Conservation (phyloP, 805 yeast species). For the Kuraishia piskuri region DNA sequence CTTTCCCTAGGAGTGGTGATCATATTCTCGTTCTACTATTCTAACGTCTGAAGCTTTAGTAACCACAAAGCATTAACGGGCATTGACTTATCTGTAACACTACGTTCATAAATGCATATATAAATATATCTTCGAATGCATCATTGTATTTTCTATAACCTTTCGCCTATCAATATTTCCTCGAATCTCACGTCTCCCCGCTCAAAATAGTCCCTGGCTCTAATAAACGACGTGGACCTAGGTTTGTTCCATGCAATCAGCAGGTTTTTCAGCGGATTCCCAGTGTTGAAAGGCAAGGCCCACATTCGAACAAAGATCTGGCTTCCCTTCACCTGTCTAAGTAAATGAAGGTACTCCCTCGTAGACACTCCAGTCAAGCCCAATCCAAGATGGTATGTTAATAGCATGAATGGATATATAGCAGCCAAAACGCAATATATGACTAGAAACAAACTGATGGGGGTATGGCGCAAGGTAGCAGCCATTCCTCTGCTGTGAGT, state of each 20-base stretch:
- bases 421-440: slow-evolving; percentile 36
- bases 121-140: background rate
- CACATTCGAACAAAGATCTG: slow-evolving; percentile 22
- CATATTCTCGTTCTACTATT: background rate
- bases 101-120: background rate
- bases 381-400: slow-evolving; percentile 45
- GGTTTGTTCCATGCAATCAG: slow-evolving; percentile 25
- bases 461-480: slow-evolving; percentile 16
- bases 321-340: background rate
- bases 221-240: slow-evolving; percentile 27
- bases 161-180: slow-evolving; percentile 2
- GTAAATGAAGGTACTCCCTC: slow-evolving; percentile 53
- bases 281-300: slow-evolving; percentile 28
- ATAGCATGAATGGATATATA: slow-evolving; percentile 48
- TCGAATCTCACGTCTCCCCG: slow-evolving; percentile 32
- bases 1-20: background rate
- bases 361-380: slow-evolving; percentile 58
- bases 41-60: background rate
- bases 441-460: slow-evolving; percentile 43
- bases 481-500: slow-evolving; percentile 7
- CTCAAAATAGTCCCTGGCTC: slow-evolving; percentile 21
- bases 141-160: background rate
- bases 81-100: background rate
- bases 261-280: slow-evolving; percentile 22
- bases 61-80: background rate